phyloP scores from a whole-genome alignment of 2,329 filamentous ascomycete species.

The Trichoderma sp. region DNA sequence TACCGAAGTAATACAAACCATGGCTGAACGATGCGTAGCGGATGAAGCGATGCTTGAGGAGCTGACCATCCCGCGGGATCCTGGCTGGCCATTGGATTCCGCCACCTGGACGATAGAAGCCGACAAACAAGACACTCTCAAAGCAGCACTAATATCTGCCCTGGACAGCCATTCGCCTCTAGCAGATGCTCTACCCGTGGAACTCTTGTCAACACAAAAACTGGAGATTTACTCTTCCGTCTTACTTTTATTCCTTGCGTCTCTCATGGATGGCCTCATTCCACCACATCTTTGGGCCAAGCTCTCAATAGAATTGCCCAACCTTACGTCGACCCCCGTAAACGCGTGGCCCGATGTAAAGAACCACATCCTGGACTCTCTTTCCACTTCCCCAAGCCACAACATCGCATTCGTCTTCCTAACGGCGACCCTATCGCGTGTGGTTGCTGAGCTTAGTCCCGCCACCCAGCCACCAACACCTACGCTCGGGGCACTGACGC shows the following conservation, averaged over 20 bases:
- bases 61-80: constrained; percentile 54
- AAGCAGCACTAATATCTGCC: constrained; percentile 59
- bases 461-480: constrained; percentile 39
- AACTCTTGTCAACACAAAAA: constrained; percentile 66
- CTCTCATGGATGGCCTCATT: constrained; percentile 79
- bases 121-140: constrained; percentile 37
- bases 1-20: constrained; percentile 72
- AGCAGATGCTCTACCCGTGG: constrained; percentile 62
- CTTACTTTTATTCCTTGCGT: constrained; percentile 73
- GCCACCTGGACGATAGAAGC: constrained; percentile 40
- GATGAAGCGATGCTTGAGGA: constrained; percentile 66
- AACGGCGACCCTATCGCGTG: constrained; percentile 70
- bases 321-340: constrained; percentile 36
- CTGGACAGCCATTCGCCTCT: constrained; percentile 73
- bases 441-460: constrained; percentile 54
- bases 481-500: constrained; percentile 41
- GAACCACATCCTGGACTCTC: constrained; percentile 68
- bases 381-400: constrained; percentile 73
- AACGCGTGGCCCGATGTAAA: constrained; percentile 49
- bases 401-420: constrained; percentile 90
- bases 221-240: constrained; percentile 75
- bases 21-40: constrained; percentile 60
- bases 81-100: constrained; percentile 64
- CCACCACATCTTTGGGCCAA: constrained; percentile 70
- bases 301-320: constrained; percentile 63